Conservation (phyloP, 108 stramenopile genomes). For the Pseudonitzschia pungens region DNA sequence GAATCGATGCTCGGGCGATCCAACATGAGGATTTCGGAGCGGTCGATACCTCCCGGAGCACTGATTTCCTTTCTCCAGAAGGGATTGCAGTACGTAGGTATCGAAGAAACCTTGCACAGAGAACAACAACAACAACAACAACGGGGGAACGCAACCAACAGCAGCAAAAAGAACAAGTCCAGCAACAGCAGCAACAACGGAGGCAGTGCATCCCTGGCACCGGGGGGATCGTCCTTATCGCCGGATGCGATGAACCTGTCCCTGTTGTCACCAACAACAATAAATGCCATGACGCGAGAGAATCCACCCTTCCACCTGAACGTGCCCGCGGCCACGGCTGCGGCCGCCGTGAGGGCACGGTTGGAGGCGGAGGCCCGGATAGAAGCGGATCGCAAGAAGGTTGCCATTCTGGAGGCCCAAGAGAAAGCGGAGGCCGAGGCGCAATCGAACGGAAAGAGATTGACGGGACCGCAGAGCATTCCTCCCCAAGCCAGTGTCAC, state of each 20-base stretch:
- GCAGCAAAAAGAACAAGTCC: constrained; percentile 19
- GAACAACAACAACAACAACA: constrained; percentile 44
- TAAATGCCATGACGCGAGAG: constrained; percentile 65
- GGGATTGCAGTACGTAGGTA: constrained; percentile 87
- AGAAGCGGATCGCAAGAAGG: constrained; percentile 38
- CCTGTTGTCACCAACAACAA: constrained; percentile 67
- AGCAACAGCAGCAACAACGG: neutral
- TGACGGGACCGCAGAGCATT: constrained; percentile 40
- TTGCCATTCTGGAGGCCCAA: constrained; percentile 31
- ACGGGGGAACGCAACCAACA: constrained; percentile 12
- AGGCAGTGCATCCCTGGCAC: neutral
- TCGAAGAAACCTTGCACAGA: constrained; percentile 74
- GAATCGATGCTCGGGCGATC: constrained; percentile 87
- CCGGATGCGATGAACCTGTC: constrained; percentile 43
- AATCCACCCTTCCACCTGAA: constrained; percentile 81
- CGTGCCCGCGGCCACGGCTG: constrained; percentile 78
- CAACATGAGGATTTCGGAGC: constrained; percentile 63
- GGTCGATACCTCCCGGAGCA: constrained; percentile 84
- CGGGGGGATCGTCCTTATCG: constrained; percentile 9
- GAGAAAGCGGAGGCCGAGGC: constrained; percentile 7
- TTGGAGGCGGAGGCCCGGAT: constrained; percentile 63
- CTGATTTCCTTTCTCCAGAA: constrained; percentile 86
- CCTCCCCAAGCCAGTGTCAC: constrained; percentile 45
- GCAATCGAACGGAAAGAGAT: constrained; percentile 19
- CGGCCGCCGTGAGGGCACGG: constrained; percentile 70